Base-by-base conservation (phyloP, 2,329 filamentous ascomycete genomes). In the Clarireedia sp. region DNA sequence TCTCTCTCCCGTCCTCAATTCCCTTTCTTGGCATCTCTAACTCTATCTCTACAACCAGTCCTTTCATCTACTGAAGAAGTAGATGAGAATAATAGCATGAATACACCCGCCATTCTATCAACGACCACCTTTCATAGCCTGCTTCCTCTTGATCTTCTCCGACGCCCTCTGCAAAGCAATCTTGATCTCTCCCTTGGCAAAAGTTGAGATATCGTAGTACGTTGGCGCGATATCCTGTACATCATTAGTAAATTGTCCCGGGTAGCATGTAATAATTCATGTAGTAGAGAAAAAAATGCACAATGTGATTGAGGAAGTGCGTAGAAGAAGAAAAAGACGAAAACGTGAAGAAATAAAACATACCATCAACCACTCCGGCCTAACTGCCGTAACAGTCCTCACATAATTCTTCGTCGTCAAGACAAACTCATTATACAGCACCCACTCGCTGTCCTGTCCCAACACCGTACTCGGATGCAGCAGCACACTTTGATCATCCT, bases 381-480 rank as follows among this genome's bases (percentile, higher is more conserved):
- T 87, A 54, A 99, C 86, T 29, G 88, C 85, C 12, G 91, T 97
- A 48, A 96, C 90, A 0, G 90, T 96, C 56, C 95, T 83, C 65
- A 99, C 92, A 71, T 96, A 99, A 74, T 97, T 95, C 80, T 99
- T 96, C 52, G 88, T 94, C 0, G 94, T 99, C 55, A 99, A 81
- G 12, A 99, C 94, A 68, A 97, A 99, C 69, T 99, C 95, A 67
- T 97, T 96, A 74, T 99, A 99, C 24, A 99, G 76, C 24, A 99
- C 89, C 94, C 94, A 99, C 63, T 99, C 94, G 63, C 86, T 89
- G 57, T 96, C 91, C 57, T 90, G 85, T 50, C 84, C 82, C 21
- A 99, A 78, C 33, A 96, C 91, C 0, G 91, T 96, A 62, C 89
- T 94, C 2, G 94, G 94, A 73, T 99, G 94, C 58, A 99, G 80